These are phyloP conservation scores for Graphiopsis chlorocephala DNA, from an alignment of 2,329 filamentous ascomycete genomes.

Conservation along the genomic window DNA sequence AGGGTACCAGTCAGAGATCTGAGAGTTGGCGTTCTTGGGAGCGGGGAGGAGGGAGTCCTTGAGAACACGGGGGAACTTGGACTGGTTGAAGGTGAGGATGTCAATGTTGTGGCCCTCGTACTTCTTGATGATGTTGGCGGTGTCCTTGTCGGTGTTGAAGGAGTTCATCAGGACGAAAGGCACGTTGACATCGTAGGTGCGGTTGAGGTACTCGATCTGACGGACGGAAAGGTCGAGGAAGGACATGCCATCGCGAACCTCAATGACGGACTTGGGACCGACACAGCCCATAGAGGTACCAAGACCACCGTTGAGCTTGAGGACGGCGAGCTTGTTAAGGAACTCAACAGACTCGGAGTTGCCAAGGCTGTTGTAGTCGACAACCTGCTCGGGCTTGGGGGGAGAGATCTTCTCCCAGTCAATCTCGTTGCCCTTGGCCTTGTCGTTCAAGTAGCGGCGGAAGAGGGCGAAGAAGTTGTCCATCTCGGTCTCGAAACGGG, in stretches of 20 bases:
- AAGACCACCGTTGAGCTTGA: slow-evolving; percentile 98
- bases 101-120: slow-evolving; percentile 99
- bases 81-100: slow-evolving; percentile 99
- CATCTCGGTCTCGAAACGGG: slow-evolving; percentile 97
- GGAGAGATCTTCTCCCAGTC: slow-evolving; percentile 97
- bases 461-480: slow-evolving; percentile 99
- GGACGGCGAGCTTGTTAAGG: slow-evolving; percentile 93
- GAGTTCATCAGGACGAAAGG: slow-evolving; percentile 99
- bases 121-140: slow-evolving; percentile 99
- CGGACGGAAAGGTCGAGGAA: slow-evolving; percentile 98
- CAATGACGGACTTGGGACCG: slow-evolving; percentile 98
- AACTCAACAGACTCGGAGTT: slow-evolving; percentile 90
- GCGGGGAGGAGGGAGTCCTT: slow-evolving; percentile 98
- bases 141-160: slow-evolving; percentile 99
- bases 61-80: slow-evolving; percentile 92
- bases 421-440: slow-evolving; percentile 94
- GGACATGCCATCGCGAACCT: slow-evolving; percentile 99
- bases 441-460: slow-evolving; percentile 96
- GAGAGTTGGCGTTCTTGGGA: slow-evolving; percentile 81
- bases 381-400: slow-evolving; percentile 87
- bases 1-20: slow-evolving; percentile 96
- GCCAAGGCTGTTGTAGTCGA: slow-evolving; percentile 87
- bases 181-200: slow-evolving; percentile 94
- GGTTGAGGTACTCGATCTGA: slow-evolving; percentile 98
- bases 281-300: slow-evolving; percentile 99